Conservation (phyloP, 192 early-diverging fungal genomes). For the Dimargaris cristalligena region DNA sequence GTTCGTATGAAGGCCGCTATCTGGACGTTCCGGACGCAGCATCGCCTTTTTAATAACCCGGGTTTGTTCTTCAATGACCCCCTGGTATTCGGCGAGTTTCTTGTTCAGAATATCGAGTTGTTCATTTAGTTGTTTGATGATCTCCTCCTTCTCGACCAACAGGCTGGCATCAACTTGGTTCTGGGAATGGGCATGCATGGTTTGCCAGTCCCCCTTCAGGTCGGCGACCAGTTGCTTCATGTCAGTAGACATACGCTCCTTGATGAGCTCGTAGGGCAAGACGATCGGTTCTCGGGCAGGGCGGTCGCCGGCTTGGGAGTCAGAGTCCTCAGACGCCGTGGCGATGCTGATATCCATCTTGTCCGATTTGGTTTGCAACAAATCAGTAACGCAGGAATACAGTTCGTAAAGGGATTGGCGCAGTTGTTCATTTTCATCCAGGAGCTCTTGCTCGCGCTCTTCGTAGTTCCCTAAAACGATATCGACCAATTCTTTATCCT, state of each 20-base stretch:
- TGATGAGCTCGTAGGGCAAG: conserved; percentile 16
- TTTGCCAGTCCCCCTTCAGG: conserved; percentile 15
- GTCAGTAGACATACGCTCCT: conserved; percentile 10
- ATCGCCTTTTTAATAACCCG: background rate
- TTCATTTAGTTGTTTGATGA: background rate
- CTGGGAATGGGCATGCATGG: background rate
- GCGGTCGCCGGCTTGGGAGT: background rate
- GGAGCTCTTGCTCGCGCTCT: conserved; percentile 24
- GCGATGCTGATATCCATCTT: background rate
- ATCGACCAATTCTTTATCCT: conserved; percentile 5
- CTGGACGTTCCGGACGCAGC: too few relatives aligned
- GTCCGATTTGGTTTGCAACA: conserved; percentile 10
- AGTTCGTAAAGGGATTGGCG: conserved; percentile 18
- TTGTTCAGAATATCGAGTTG: background rate
- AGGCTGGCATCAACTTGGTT: background rate
- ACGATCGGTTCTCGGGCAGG: conserved; percentile 9
- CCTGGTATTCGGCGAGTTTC: background rate
- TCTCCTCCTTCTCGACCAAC: background rate
- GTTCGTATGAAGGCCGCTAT: too few relatives aligned
- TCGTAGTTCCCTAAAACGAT: conserved; percentile 16
- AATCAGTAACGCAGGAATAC: conserved; percentile 12
- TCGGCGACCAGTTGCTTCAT: conserved; percentile 12
- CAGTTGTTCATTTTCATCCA: conserved; percentile 23
- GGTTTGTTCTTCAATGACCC: background rate
- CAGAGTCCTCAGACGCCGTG: background rate